phyloP scores from a whole-genome alignment of 306 rosid genomes.

The Trichosanthes cucumerina region DNA sequence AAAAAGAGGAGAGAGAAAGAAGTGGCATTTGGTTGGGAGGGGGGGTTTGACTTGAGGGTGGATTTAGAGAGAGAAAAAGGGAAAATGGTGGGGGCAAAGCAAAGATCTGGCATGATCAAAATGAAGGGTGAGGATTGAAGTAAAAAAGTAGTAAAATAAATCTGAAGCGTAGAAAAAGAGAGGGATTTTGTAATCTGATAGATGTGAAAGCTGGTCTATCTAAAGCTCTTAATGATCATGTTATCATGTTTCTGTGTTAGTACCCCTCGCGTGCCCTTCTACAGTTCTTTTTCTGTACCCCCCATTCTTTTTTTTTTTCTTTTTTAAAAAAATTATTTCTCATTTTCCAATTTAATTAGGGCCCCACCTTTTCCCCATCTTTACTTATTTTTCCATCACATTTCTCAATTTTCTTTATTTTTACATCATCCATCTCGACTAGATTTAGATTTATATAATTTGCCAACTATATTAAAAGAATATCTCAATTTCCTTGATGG shows the following conservation, averaged over 20 bases:
- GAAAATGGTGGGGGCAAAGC: not conserved
- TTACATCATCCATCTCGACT: too few relatives aligned
- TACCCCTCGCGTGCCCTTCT: constrained; percentile 8
- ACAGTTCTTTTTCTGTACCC: constrained; percentile 12
- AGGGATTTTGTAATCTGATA: constrained; percentile 11
- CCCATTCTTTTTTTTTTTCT: not conserved
- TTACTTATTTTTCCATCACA: too few relatives aligned
- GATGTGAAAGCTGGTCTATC: constrained; percentile 13
- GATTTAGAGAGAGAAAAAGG: too few relatives aligned
- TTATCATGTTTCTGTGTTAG: constrained; percentile 13
- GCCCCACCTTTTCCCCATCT: not conserved
- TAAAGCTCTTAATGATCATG: constrained; percentile 35
- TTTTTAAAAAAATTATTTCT: not conserved
- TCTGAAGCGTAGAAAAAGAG: not conserved
- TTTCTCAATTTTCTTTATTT: not conserved
- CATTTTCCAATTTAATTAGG: not conserved
- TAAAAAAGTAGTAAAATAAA: not conserved
- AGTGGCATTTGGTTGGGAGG: too few relatives aligned
- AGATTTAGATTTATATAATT: too few relatives aligned
- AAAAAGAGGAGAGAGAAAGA: not conserved
- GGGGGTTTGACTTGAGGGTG: not conserved
- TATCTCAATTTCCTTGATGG: too few relatives aligned
- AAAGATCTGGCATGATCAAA: not conserved
- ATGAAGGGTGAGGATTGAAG: not conserved
- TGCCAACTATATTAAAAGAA: too few relatives aligned